These are phyloP conservation scores for Calonectria pseudoreteaudii DNA, from an alignment of 2,329 filamentous ascomycete species.

Conservation along the genomic window DNA sequence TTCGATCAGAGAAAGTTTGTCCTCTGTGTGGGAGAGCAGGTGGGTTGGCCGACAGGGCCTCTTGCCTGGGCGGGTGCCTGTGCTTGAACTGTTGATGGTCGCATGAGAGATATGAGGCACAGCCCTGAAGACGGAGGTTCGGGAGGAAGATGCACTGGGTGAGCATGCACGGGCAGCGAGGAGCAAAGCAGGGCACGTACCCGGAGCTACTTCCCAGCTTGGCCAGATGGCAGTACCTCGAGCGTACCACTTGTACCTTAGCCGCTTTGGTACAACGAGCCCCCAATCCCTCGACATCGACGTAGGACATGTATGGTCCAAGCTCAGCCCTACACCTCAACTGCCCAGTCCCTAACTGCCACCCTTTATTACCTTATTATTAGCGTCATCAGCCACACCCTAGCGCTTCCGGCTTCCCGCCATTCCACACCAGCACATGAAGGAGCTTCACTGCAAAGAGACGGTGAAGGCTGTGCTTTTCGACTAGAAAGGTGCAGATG, in stretches of 20 bases:
- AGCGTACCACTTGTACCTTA: constrained; percentile 23
- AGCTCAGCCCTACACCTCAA: constrained; percentile 45
- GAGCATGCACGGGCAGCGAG: neutral
- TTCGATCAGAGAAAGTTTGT: neutral
- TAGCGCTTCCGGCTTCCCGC: constrained; percentile 42
- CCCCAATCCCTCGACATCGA: neutral
- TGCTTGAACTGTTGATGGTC: constrained; percentile 14
- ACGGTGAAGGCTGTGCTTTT: constrained; percentile 37
- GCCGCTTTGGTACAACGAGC: constrained; percentile 14
- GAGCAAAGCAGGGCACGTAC: constrained; percentile 14
- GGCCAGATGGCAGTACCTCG: constrained; percentile 21
- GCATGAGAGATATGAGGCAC: constrained; percentile 25
- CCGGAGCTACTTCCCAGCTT: constrained; percentile 22
- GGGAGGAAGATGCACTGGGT: constrained; percentile 3
- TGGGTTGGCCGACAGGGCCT: constrained; percentile 10
- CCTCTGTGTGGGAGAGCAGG: neutral
- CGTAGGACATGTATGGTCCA: constrained; percentile 19
- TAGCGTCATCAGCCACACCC: constrained; percentile 44
- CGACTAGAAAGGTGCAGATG: neutral
- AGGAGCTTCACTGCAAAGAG: constrained; percentile 27
- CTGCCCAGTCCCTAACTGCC: constrained; percentile 34
- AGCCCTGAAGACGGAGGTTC: constrained; percentile 27
- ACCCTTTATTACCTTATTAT: constrained; percentile 36
- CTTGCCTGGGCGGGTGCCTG: neutral
- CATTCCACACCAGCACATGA: constrained; percentile 34